Evolutionary conservation across 768 basidiomycete species (phyloP), one percentile per base, ranked within the genome.

Genomic region (Amanita muscaria): DNA sequence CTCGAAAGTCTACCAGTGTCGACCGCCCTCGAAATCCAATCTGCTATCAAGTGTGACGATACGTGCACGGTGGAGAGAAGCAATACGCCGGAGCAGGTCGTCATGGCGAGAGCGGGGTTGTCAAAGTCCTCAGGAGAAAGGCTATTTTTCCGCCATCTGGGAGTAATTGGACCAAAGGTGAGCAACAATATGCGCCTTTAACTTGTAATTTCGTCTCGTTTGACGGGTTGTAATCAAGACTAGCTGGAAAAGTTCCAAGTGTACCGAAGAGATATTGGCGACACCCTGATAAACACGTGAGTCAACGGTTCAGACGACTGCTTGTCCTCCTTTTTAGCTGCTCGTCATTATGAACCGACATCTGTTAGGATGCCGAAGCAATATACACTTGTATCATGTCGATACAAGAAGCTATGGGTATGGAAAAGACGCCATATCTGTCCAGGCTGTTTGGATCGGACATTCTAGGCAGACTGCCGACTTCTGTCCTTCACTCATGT

Each of bases 351-450:
- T n/a, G n/a, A n/a, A n/a, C n/a, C n/a, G n/a, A n/a, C n/a, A n/a
- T n/a, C n/a, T n/a, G n/a, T n/a, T 50, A 94, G 88, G 82, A 88
- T 48, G 74, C 91, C 30, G 93, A 97, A 62, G 86, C 86, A 2
- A 82, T 81, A 0, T 60, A 96, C 5, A 87, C 93, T 56, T 92
- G 88, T 55, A 71, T 94, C 30, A 80, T 82, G 66, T 83, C 83
- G 5, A 72, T 91, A 7, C 88, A 93, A 54, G 93, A 97, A 68
- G 89, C 90, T 1, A 70, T 93, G 21, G 73, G 74, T 48, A 60
- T 74, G 42, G 72, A 73, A 34, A 68, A 66, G 27, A 61, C 63
- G 4, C 80, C 64, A 0, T 72, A 80, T 38, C 66, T 91, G 3
- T 59, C 66, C 16, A 72, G 74, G 8, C 51, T 97, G 12, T 93